phyloP scores from a whole-genome alignment of 2,329 filamentous ascomycete species.

The Gnomoniopsis smithogilvyi region DNA sequence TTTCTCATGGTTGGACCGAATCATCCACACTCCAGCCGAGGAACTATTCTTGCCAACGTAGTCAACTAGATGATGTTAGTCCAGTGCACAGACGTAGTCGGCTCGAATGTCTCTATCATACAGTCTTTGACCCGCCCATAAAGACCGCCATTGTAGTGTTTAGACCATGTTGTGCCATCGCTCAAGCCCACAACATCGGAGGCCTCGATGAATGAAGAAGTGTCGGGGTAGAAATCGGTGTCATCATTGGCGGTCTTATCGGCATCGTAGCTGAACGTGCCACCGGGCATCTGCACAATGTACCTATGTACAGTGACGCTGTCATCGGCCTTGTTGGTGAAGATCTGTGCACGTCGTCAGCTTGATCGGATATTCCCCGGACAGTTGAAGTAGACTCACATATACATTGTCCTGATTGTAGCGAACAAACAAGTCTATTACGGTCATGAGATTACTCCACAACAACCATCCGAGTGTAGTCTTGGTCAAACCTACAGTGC shows the following conservation, averaged over 20 bases:
- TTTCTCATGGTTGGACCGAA: slow-evolving; percentile 39
- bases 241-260: neutral
- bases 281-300: slow-evolving; percentile 31
- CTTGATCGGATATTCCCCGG: neutral
- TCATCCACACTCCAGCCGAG: slow-evolving; percentile 34
- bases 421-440: slow-evolving; percentile 27
- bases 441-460: neutral
- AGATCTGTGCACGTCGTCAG: slow-evolving; percentile 32
- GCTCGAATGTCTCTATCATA: neutral
- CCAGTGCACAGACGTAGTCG: neutral
- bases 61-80: slow-evolving; percentile 26
- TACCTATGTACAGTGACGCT: slow-evolving; percentile 37
- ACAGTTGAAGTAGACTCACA: neutral
- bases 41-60: slow-evolving; percentile 34
- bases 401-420: slow-evolving; percentile 32
- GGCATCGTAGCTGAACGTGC: slow-evolving; percentile 26
- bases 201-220: slow-evolving; percentile 32
- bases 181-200: slow-evolving; percentile 27
- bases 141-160: slow-evolving; percentile 36
- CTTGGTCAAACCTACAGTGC: slow-evolving; percentile 21
- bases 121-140: slow-evolving; percentile 35
- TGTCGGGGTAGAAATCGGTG: slow-evolving; percentile 29
- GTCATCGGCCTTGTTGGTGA: slow-evolving; percentile 38
- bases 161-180: slow-evolving; percentile 33
- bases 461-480: neutral